Evolutionary conservation across 2,329 filamentous ascomycete species (phyloP).

Genomic region (Metarhizium brunneum): DNA sequence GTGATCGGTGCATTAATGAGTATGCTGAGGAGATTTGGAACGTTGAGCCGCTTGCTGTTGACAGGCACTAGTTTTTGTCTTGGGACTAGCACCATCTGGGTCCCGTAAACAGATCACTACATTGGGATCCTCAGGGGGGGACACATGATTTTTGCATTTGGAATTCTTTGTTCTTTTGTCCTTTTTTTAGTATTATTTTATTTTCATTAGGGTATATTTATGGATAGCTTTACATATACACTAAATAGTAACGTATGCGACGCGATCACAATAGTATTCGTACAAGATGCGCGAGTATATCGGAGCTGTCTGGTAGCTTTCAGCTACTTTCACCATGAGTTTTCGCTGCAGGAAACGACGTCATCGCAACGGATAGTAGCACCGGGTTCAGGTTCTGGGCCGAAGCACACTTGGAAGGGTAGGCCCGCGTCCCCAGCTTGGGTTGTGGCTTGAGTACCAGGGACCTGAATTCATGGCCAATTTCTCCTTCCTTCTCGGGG

Average conservation of each 20-base stretch:
- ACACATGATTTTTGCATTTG: neutral
- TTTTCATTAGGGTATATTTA: neutral
- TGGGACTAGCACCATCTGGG: neutral
- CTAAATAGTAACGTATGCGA: neutral
- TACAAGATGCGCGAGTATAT: neutral
- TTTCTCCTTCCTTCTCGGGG: neutral
- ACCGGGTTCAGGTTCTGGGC: no score
- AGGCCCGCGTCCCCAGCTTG: neutral
- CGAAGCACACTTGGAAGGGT: neutral
- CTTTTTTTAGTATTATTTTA: neutral
- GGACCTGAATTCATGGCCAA: neutral
- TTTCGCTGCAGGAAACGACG: no score
- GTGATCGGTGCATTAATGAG: slow-evolving; percentile 90
- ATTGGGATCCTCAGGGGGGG: neutral
- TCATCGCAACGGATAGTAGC: no score
- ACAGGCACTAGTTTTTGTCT: slow-evolving; percentile 9
- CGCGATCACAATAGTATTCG: no score
- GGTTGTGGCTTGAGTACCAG: neutral
- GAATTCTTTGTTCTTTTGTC: neutral
- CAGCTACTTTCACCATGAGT: no score
- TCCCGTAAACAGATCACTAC: neutral
- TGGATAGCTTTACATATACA: neutral
- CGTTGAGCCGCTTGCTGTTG: slow-evolving; percentile 63
- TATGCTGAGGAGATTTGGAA: slow-evolving; percentile 99
- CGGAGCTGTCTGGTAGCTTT: neutral